Evolutionary conservation across 2,329 filamentous ascomycete genomes (phyloP).

Genomic region (Phialophora tarda): DNA sequence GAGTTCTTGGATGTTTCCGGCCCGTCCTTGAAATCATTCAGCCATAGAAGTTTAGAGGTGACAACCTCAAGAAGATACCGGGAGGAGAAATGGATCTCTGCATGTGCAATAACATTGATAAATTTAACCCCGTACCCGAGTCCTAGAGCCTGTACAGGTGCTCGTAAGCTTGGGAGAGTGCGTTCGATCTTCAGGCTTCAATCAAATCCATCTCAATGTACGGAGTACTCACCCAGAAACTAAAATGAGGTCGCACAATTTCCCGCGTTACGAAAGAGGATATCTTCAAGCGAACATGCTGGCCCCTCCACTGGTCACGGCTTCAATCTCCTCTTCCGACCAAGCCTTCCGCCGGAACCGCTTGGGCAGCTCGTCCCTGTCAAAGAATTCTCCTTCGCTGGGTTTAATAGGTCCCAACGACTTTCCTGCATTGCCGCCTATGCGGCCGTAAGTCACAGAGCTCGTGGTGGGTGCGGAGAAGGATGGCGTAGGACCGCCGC

Average conservation of each 20-base stretch:
- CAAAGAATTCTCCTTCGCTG: conserved; percentile 78
- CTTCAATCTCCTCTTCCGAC: conserved; percentile 86
- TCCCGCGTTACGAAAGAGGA: neutral
- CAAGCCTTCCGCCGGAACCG: conserved; percentile 80
- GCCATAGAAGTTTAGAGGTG: neutral
- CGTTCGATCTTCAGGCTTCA: neutral
- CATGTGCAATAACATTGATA: neutral
- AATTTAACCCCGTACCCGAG: neutral
- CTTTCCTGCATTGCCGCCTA: conserved; percentile 69
- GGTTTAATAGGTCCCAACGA: conserved; percentile 75
- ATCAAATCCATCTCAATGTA: neutral
- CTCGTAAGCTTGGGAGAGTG: neutral
- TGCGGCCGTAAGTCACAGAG: conserved; percentile 45
- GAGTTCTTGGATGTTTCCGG: neutral
- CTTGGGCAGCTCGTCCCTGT: conserved; percentile 82
- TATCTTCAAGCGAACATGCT: conserved; percentile 60
- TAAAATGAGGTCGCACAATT: neutral
- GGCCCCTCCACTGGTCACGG: conserved; percentile 90
- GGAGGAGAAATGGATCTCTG: neutral
- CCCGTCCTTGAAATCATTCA: neutral
- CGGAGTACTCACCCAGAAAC: neutral
- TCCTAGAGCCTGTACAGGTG: neutral
- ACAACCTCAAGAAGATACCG: neutral
- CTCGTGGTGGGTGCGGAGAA: conserved; percentile 25
- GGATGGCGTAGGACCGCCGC: conserved; percentile 36